Base-by-base conservation (phyloP, 371 early-diverging fungal species). In the Actinomortierella ambigua region DNA sequence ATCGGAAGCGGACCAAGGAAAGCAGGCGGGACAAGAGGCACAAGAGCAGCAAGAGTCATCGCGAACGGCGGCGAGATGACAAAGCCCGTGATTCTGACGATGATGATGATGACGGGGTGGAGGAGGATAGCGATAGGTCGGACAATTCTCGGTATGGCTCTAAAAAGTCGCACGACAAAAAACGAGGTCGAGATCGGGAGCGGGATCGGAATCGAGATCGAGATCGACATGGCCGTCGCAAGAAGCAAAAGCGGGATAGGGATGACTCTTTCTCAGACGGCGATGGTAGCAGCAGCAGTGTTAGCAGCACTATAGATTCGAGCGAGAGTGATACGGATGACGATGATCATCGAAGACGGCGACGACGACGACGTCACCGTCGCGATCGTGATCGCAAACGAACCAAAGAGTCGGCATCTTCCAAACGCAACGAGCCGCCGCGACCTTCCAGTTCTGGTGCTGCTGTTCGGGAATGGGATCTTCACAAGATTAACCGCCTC, bases 401-500 rank as follows among this genome's bases (percentile, higher is more conserved):
- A n/a, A n/a, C n/a, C n/a, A n/a, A n/a, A n/a, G n/a, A n/a, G n/a
- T n/a, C n/a, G n/a, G n/a, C n/a, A n/a, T n/a, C n/a, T n/a, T n/a
- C 34, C 34, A 34, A 34, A 34, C 34, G 34, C 48, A 48, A 24
- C 8, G 22, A 11, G 2, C 2, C 48, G 17, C 22, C 53, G 5
- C n/a, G n/a, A n/a, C n/a, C n/a, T n/a, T n/a, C n/a, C n/a, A n/a
- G n/a, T n/a, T 26, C 55, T 34, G 47, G 49, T 18, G 52, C 46
- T 13, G 15, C 56, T 24, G 24, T 53, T 24, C 63, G 69, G 1
- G 69, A 69, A 53, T 69, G 69, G 69, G 69, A 69, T 24, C 34
- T 69, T 47, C 69, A 69, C 61, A 69, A 69, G 41, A 43, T 69
- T 34, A 69, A 69, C 64, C 34, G 34, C 11, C 34, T 34, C 34